Evolutionary conservation across 192 early-diverging fungal genomes (phyloP).

Genomic region (Coemansia sp.): DNA sequence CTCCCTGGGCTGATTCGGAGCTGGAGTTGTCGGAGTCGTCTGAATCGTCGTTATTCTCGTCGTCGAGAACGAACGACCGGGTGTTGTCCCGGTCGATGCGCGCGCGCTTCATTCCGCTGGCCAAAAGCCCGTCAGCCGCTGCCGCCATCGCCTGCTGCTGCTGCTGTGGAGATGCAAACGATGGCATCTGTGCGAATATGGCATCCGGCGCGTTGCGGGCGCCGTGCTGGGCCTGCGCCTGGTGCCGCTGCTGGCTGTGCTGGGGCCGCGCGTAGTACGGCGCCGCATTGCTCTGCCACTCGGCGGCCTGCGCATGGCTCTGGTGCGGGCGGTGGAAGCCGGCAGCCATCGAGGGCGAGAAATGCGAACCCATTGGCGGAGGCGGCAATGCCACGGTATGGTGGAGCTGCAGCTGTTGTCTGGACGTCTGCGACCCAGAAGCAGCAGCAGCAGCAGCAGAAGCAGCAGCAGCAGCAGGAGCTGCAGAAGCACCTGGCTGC

Average conservation of each 20-base stretch:
- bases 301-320: background rate
- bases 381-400: too few relatives aligned
- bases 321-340: too few relatives aligned
- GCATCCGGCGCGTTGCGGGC: conserved; percentile 4
- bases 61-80: background rate
- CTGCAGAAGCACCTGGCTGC: conserved; percentile 7
- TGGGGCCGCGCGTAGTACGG: background rate
- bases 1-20: background rate
- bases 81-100: background rate
- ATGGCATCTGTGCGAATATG: conserved; percentile 49
- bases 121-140: background rate
- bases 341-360: conserved; percentile 38
- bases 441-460: too few relatives aligned
- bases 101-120: conserved; percentile 3
- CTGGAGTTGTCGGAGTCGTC: background rate
- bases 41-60: background rate
- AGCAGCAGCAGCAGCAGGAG: too few relatives aligned
- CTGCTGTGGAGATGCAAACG: background rate
- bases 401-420: conserved; percentile 6
- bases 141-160: background rate
- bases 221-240: background rate
- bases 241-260: background rate
- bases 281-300: conserved; percentile 1
- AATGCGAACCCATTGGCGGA: conserved; percentile 28
- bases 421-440: background rate